Evolutionary conservation across 176 grass and related monocot species (phyloP).

Genomic region (Bolboschoenus planiculmis): DNA sequence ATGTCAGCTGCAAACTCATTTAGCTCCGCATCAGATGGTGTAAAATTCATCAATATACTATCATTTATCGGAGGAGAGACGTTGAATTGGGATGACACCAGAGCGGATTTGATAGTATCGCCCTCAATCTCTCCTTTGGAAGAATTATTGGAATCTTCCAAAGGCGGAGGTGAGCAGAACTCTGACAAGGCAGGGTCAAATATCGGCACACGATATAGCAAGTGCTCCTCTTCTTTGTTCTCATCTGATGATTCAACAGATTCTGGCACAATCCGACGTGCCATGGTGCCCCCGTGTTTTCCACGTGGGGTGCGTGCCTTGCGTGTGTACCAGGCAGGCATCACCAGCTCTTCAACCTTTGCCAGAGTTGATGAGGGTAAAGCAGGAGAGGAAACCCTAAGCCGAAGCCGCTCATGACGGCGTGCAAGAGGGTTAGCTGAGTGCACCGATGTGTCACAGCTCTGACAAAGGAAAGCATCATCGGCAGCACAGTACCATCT

Average conservation of each 20-base stretch:
- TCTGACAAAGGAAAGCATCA: constrained; percentile 86
- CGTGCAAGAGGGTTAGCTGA: constrained; percentile 70
- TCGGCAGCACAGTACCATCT: constrained; percentile 92
- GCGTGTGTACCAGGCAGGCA: constrained; percentile 55
- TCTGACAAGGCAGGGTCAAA: constrained; percentile 53
- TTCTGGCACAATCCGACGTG: constrained; percentile 47
- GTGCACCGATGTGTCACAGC: constrained; percentile 83
- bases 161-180: constrained; percentile 45
- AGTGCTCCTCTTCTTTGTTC: constrained; percentile 45
- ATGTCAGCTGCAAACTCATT: constrained; percentile 88
- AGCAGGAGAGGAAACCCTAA: constrained; percentile 25
- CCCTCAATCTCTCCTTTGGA: constrained; percentile 21
- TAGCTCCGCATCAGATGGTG: constrained; percentile 64
- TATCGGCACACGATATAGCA: constrained; percentile 59
- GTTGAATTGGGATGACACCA: constrained; percentile 25
- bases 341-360: constrained; percentile 19
- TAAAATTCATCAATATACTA: constrained; percentile 18
- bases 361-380: not conserved
- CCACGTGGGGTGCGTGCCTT: constrained; percentile 69
- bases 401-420: constrained; percentile 64
- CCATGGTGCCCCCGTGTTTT: constrained; percentile 24
- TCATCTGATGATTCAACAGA: constrained; percentile 37
- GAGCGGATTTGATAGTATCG: not conserved
- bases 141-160: constrained; percentile 32
- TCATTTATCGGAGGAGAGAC: constrained; percentile 27